Conservation (phyloP, 768 basidiomycete genomes). For the Boletus barrowsii region DNA sequence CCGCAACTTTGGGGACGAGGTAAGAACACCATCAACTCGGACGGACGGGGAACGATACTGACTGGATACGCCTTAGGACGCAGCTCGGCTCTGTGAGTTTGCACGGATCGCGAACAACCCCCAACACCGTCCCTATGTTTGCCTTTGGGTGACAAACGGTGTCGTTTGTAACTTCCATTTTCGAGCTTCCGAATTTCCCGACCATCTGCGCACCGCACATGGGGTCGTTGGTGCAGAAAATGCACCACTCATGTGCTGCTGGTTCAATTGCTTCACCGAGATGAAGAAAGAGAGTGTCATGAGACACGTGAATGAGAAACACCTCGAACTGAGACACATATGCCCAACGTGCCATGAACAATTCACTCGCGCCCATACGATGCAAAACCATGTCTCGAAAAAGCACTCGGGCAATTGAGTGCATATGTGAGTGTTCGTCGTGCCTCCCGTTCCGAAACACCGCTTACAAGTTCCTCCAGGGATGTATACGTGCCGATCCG, state of each 20-base stretch:
- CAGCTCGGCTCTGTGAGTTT: not conserved
- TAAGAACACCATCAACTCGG: not conserved
- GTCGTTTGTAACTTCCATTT: constrained; percentile 4
- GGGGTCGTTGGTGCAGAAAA: constrained; percentile 18
- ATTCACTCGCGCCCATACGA: constrained; percentile 28
- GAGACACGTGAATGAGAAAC: constrained; percentile 27
- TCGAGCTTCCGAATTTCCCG: constrained; percentile 10
- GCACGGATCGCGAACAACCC: constrained; percentile 3
- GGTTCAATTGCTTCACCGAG: constrained; percentile 12
- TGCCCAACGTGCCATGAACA: constrained; percentile 20
- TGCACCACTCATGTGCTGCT: constrained; percentile 8
- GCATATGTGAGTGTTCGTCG: not conserved
- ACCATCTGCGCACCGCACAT: constrained; percentile 21
- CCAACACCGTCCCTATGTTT: constrained; percentile 9
- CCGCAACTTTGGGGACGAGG: constrained; percentile 5
- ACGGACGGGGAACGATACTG: not conserved
- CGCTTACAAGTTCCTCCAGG: not conserved
- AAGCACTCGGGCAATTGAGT: constrained; percentile 10
- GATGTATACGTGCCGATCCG: not conserved
- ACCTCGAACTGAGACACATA: constrained; percentile 13
- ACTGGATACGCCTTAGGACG: constrained; percentile 11
- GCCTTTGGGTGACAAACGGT: constrained; percentile 11
- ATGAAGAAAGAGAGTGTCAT: constrained; percentile 30
- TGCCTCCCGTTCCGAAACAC: not conserved
- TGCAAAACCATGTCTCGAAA: constrained; percentile 9